A percentile compares a stretch with the other conserved stretches of the same genome.
Evolutionary conservation across 2,329 filamentous ascomycete species (phyloP).

Genomic region (Penicillium aurantiogriseum): DNA sequence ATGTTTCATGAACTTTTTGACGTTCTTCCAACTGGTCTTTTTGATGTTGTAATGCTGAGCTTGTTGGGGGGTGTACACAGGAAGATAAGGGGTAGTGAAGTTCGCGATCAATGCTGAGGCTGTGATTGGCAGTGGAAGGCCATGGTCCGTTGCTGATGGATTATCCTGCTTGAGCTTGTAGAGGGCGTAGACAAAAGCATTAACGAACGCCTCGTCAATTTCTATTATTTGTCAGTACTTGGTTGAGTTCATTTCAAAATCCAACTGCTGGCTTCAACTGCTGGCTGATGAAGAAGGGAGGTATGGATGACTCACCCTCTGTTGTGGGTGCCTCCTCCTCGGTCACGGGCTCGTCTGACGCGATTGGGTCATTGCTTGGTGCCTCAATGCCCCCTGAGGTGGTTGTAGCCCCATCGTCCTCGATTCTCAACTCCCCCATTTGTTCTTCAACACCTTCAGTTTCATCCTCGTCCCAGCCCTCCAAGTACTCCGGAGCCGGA

Average conservation of each 20-base stretch:
- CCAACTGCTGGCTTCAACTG: neutral
- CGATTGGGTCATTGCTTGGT: conserved; percentile 30
- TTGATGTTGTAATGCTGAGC: conserved; percentile 63
- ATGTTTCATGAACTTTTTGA: conserved; percentile 67
- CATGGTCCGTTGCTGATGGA: conserved; percentile 51
- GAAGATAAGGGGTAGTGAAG: conserved; percentile 65
- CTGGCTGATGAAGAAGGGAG: neutral
- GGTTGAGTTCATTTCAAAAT: neutral
- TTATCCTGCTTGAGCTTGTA: conserved; percentile 59
- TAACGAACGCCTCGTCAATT: conserved; percentile 64
- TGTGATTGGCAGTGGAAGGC: conserved; percentile 61
- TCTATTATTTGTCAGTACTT: conserved; percentile 47
- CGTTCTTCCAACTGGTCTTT: conserved; percentile 69
- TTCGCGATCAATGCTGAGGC: conserved; percentile 64
- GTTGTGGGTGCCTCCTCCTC: conserved; percentile 55
- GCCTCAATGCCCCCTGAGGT: conserved; percentile 11
- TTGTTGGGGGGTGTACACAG: conserved; percentile 56
- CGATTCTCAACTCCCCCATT: conserved; percentile 40
- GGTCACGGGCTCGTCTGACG: conserved; percentile 36
- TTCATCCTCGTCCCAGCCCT: conserved; percentile 50
- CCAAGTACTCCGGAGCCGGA: conserved; percentile 53
- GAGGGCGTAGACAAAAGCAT: conserved; percentile 64
- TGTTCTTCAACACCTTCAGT: conserved; percentile 40
- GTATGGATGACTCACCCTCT: conserved; percentile 48
- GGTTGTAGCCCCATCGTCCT: conserved; percentile 26